Percentiles rank a stretch among this genome's conserved stretches.
phyloP scores from a whole-genome alignment of 176 grass and related monocot genomes.

The Oryza coarctata region DNA sequence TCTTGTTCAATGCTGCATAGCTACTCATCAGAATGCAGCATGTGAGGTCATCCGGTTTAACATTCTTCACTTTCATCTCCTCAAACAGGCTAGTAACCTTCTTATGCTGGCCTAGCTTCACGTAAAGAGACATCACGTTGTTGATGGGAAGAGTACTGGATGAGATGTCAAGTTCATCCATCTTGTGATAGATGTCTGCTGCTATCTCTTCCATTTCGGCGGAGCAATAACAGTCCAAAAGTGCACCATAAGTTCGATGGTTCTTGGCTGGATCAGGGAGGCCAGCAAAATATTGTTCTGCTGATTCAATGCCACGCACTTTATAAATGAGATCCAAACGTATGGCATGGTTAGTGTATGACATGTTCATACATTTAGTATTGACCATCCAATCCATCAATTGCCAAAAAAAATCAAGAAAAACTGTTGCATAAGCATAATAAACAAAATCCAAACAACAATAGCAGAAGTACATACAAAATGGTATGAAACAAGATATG shows the following conservation, averaged over 20 bases:
- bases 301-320: slow-evolving; percentile 55
- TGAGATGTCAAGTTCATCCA: slow-evolving; percentile 46
- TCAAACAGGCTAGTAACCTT: slow-evolving; percentile 50
- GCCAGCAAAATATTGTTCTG: slow-evolving; percentile 62
- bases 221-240: slow-evolving; percentile 62
- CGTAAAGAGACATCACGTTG: slow-evolving; percentile 74
- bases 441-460: slow-evolving; percentile 18
- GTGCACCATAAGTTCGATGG: slow-evolving; percentile 55
- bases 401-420: slow-evolving; percentile 22
- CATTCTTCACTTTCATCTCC: slow-evolving; percentile 70
- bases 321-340: slow-evolving; percentile 64
- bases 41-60: slow-evolving; percentile 55
- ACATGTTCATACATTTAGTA: slow-evolving; percentile 60
- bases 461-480: slow-evolving; percentile 21
- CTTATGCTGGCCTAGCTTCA: slow-evolving; percentile 54
- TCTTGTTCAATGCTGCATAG: slow-evolving; percentile 55
- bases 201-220: slow-evolving; percentile 58
- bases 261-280: slow-evolving; percentile 61
- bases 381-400: slow-evolving; percentile 77
- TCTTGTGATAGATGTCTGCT: slow-evolving; percentile 49
- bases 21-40: slow-evolving; percentile 73
- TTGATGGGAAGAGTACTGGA: slow-evolving; percentile 36
- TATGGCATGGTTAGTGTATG: slow-evolving; percentile 60
- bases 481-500: not conserved
- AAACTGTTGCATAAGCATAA: slow-evolving; percentile 12